Evolutionary conservation across 129 eudicot genomes (phyloP), one percentile per base, ranked within the genome.

Genomic region (Kitagawia praeruptora): DNA sequence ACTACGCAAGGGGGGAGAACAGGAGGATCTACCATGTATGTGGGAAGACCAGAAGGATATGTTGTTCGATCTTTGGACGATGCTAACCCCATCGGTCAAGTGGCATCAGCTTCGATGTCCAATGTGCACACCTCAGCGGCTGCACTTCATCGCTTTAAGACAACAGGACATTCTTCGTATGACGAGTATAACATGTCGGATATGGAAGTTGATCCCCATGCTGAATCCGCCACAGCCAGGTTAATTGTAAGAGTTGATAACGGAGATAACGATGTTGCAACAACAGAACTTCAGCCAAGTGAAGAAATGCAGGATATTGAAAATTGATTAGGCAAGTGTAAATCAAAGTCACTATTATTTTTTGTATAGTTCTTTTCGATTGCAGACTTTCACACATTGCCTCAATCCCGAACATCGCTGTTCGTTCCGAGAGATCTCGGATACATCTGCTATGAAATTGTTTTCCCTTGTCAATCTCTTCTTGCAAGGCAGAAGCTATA

Each of bases 61-160:
- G 14, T 28, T 61, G 54, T n/a, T 28, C 85, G 89, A 3, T 27
- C 40, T 67, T 0, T 31, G 73, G 73, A 67, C 9, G 73, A 67
- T 12, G 42, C 85, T 61, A 88, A 86, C 75, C 91, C 92, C 48
- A 78, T 87, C 0, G 39, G 85, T 73, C 80, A 89, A 12, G 82
- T 78, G 85, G 67, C 81, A 73, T 73, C 54, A 44, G 21, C 12
- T 25, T 73, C 77, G 27, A 2, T 74, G 28, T 83, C 98, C 69
- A 61, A 61, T 25, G 16, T 83, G 69, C 69, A 84, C 81, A 72
- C 87, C 0, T 9, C 85, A 1, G 66, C 64, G 7, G 85, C 91
- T 44, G 41, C 83, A 5, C 86, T 89, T 19, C 92, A 86, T 25
- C 97, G 97, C 12, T 91, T 85, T 82, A 91, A 86, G 84, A 89